A percentile compares a stretch with the other conserved stretches of the same genome.
phyloP scores from a whole-genome alignment of 306 rosid genomes.

The Elaeagnus macrophylla region DNA sequence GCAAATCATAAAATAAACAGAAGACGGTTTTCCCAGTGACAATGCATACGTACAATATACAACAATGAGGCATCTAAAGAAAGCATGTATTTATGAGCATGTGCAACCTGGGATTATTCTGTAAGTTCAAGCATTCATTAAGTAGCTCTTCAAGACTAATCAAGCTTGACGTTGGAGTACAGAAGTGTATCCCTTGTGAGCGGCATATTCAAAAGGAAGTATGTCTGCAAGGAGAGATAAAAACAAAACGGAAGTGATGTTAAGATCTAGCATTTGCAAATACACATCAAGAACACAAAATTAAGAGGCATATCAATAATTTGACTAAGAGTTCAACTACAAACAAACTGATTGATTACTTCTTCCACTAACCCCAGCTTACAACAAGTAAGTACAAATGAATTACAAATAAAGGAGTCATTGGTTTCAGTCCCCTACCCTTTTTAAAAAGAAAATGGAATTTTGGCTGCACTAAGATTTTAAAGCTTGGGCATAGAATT shows the following conservation, averaged over 20 bases:
- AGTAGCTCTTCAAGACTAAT: conserved; percentile 29
- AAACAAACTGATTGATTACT: no score
- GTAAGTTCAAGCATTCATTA: conserved; percentile 14
- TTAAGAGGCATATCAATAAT: no score
- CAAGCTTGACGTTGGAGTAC: conserved; percentile 82
- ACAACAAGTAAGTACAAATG: no score
- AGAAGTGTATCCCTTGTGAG: conserved; percentile 81
- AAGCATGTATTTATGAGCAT: conserved; percentile 23
- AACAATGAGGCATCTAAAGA: conserved; percentile 22
- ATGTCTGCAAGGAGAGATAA: conserved; percentile 33
- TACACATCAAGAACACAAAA: not conserved
- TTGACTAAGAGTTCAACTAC: no score
- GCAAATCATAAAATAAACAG: no score
- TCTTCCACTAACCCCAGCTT: no score
- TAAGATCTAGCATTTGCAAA: not conserved
- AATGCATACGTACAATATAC: conserved; percentile 24
- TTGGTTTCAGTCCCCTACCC: no score
- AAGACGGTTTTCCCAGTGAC: conserved; percentile 13
- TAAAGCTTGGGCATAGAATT: no score
- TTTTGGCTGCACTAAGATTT: no score
- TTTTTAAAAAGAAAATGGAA: no score
- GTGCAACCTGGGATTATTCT: conserved; percentile 25
- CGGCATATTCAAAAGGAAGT: conserved; percentile 68
- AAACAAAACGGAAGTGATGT: not conserved
- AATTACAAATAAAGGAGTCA: no score